phyloP scores from a whole-genome alignment of 139 green algal genomes.

The Asterochloris sp. region DNA sequence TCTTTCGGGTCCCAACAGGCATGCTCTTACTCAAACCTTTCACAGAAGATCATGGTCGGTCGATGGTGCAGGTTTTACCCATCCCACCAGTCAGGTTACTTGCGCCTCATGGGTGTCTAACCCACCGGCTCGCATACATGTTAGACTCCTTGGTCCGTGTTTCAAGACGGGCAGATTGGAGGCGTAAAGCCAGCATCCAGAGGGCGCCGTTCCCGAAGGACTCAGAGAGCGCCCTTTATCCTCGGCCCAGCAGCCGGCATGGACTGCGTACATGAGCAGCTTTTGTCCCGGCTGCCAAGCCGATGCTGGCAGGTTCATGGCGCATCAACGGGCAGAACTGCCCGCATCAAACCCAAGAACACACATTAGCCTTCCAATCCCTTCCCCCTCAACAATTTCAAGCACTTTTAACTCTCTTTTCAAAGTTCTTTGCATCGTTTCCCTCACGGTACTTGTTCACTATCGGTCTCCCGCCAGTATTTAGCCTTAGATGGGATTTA shows the following conservation, averaged over 20 bases:
- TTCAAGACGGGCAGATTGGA: conserved; percentile 89
- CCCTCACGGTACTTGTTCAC: conserved; percentile 95
- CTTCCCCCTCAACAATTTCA: conserved; percentile 95
- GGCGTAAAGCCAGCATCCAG: conserved; percentile 80
- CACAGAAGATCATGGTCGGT: conserved; percentile 87
- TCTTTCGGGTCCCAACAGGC: conserved; percentile 90
- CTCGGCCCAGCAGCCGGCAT: conserved; percentile 66
- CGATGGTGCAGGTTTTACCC: conserved; percentile 73
- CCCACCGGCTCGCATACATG: conserved; percentile 88
- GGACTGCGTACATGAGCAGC: conserved; percentile 46
- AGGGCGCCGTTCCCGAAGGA: conserved; percentile 65
- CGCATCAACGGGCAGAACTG: conserved; percentile 61
- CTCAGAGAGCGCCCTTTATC: conserved; percentile 56
- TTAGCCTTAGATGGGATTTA: conserved; percentile 95
- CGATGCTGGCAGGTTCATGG: conserved; percentile 80
- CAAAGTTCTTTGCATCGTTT: conserved; percentile 98
- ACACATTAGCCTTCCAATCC: conserved; percentile 68
- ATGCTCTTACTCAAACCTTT: conserved; percentile 89
- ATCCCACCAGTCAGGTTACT: conserved; percentile 84
- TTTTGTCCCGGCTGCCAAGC: conserved; percentile 63
- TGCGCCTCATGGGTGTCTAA: conserved; percentile 88
- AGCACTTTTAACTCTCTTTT: conserved; percentile 96
- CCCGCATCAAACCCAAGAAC: conserved; percentile 65
- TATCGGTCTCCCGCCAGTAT: conserved; percentile 92
- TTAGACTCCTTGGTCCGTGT: conserved; percentile 97